These are phyloP conservation scores for Leccinum longicurvipes DNA, from an alignment of 768 basidiomycete species.

Conservation along the genomic window DNA sequence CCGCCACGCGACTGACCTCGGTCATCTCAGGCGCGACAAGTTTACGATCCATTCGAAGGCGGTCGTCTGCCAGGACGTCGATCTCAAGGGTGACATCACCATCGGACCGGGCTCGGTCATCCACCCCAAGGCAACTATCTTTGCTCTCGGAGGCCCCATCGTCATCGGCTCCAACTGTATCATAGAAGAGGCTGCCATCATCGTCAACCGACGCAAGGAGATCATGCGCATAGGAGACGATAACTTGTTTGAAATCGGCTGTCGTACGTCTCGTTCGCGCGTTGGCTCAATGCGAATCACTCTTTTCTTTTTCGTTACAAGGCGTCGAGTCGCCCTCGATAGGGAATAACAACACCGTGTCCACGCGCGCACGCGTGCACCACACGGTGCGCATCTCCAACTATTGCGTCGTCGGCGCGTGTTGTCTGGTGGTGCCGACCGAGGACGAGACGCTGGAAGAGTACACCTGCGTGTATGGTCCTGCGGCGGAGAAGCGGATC, in stretches of 20 bases:
- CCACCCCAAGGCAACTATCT: slow-evolving; percentile 92
- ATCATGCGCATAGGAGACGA: slow-evolving; percentile 92
- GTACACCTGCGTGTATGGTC: slow-evolving; percentile 82
- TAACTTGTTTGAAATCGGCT: slow-evolving; percentile 92
- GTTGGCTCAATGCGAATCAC: background rate
- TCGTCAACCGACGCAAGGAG: slow-evolving; percentile 88
- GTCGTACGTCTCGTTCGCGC: slow-evolving; percentile 55
- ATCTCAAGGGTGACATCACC: slow-evolving; percentile 91
- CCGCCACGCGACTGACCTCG: background rate
- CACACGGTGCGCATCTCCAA: slow-evolving; percentile 77
- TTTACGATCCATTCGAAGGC: slow-evolving; percentile 89
- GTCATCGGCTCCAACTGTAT: slow-evolving; percentile 86
- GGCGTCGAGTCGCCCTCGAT: slow-evolving; percentile 85
- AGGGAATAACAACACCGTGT: slow-evolving; percentile 84
- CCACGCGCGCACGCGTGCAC: slow-evolving; percentile 78
- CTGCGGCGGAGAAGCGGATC: slow-evolving; percentile 62
- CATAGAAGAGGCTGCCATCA: slow-evolving; percentile 86
- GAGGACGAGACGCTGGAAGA: slow-evolving; percentile 78
- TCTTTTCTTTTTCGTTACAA: slow-evolving; percentile 27
- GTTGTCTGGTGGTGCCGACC: slow-evolving; percentile 73
- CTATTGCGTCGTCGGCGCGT: slow-evolving; percentile 80
- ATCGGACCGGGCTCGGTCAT: slow-evolving; percentile 90
- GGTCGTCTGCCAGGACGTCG: slow-evolving; percentile 89
- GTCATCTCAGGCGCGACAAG: slow-evolving; percentile 68
- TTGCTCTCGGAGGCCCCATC: slow-evolving; percentile 88